These are phyloP conservation scores for Odonthalia washingtoniensis DNA, from an alignment of 31 red algal species.

Conservation along the genomic window DNA sequence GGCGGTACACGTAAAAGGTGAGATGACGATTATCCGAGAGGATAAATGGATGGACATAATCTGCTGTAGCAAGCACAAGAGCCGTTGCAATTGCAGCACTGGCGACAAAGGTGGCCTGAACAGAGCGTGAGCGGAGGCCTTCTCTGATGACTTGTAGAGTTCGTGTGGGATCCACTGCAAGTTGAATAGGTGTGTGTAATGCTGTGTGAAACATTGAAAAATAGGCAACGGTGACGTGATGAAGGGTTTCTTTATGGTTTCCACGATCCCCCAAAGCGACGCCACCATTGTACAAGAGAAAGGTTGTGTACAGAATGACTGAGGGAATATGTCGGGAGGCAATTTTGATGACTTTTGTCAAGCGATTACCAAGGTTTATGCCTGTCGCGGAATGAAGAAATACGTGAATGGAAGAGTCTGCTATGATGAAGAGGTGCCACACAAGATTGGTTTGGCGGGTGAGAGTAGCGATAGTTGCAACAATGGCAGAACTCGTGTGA, in stretches of 20 bases:
- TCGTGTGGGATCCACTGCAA: not conserved
- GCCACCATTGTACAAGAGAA: conserved; percentile 52
- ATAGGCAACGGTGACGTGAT: conserved; percentile 68
- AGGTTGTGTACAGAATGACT: conserved; percentile 45
- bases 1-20: conserved; percentile 81
- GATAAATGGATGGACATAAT: conserved; percentile 81
- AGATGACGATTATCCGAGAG: conserved; percentile 94
- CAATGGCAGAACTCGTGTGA: conserved; percentile 43
- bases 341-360: too few relatives aligned
- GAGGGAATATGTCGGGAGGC: conserved; percentile 41
- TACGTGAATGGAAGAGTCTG: conserved; percentile 24
- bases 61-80: conserved; percentile 43
- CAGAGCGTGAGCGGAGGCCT: not conserved
- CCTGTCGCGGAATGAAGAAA: too few relatives aligned
- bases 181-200: conserved; percentile 36
- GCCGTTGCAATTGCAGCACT: conserved; percentile 2
- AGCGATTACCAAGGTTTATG: too few relatives aligned
- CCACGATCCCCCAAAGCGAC: conserved; percentile 58
- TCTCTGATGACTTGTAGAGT: not conserved
- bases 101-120: not conserved
- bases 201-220: conserved; percentile 41
- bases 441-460: conserved; percentile 71
- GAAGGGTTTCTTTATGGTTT: conserved; percentile 53
- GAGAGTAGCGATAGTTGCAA: conserved; percentile 42
- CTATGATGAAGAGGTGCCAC: conserved; percentile 65